A percentile compares a stretch with the other conserved stretches of the same genome.
Conservation (phyloP, 306 rosid species). For the Parietaria judaica region DNA sequence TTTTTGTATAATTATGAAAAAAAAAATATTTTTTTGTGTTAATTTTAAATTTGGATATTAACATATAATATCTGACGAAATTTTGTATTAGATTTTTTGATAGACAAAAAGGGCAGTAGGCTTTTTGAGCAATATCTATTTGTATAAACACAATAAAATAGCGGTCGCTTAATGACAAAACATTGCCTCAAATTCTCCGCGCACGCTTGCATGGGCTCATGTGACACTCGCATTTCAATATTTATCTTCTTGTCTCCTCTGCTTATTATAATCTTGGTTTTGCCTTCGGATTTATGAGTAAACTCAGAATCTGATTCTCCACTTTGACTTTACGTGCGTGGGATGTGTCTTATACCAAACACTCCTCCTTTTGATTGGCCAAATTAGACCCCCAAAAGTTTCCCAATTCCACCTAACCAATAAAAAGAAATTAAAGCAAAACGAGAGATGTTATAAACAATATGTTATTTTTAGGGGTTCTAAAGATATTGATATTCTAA, state of each 20-base stretch:
- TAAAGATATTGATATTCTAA: too few relatives aligned
- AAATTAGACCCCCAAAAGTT: not conserved
- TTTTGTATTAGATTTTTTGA: slow-evolving; percentile 5
- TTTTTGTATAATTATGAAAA: too few relatives aligned
- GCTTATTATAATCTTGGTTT: not conserved
- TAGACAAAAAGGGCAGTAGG: slow-evolving; percentile 15
- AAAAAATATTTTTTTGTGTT: too few relatives aligned
- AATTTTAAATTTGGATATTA: too few relatives aligned
- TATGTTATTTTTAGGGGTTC: too few relatives aligned
- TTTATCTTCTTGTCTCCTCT: slow-evolving; percentile 39
- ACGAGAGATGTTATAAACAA: not conserved
- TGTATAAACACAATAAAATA: slow-evolving; percentile 6
- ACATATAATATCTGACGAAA: too few relatives aligned
- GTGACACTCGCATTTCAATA: slow-evolving; percentile 34
- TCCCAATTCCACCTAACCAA: slow-evolving; percentile 2
- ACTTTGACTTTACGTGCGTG: slow-evolving; percentile 21
- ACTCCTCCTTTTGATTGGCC: not conserved
- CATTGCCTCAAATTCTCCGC: slow-evolving; percentile 30
- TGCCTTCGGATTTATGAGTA: slow-evolving; percentile 12
- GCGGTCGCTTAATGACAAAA: slow-evolving; percentile 43
- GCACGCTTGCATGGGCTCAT: slow-evolving; percentile 43
- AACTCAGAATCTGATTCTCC: slow-evolving; percentile 28
- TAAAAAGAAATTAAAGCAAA: slow-evolving; percentile 7
- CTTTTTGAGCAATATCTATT: slow-evolving; percentile 12
- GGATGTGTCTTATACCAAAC: slow-evolving; percentile 5